phyloP scores from a whole-genome alignment of 768 basidiomycete genomes.

The Antrodiella citrinella region DNA sequence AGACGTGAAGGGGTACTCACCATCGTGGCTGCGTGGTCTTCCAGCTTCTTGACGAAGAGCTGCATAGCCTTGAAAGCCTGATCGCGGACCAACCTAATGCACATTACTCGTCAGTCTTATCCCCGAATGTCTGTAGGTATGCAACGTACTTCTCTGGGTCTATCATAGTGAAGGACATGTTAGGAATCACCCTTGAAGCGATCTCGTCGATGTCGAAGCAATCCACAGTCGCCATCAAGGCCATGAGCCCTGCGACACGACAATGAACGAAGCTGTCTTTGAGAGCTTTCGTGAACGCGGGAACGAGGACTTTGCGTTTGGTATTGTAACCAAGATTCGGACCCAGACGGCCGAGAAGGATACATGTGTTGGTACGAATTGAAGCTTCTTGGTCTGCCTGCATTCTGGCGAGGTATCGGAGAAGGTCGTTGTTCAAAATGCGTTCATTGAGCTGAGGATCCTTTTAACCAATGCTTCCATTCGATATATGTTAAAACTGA shows the following conservation, averaged over 20 bases:
- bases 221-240: slow-evolving; percentile 90
- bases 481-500: slow-evolving; percentile 18
- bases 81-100: slow-evolving; percentile 88
- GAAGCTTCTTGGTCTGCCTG: slow-evolving; percentile 91
- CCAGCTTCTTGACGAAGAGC: slow-evolving; percentile 77
- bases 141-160: slow-evolving; percentile 84
- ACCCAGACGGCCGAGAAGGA: slow-evolving; percentile 86
- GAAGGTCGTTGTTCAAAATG: slow-evolving; percentile 91
- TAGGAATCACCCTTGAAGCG: slow-evolving; percentile 84
- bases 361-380: slow-evolving; percentile 95
- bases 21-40: slow-evolving; percentile 74
- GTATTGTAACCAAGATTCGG: slow-evolving; percentile 81
- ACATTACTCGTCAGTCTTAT: not conserved
- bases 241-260: slow-evolving; percentile 90
- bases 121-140: no score
- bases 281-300: slow-evolving; percentile 83
- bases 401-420: slow-evolving; percentile 86
- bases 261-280: slow-evolving; percentile 92
- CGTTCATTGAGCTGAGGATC: slow-evolving; percentile 70
- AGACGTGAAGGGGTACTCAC: slow-evolving; percentile 50
- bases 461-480: not conserved
- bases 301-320: slow-evolving; percentile 93
- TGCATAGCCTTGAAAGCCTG: slow-evolving; percentile 94
- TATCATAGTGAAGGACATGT: slow-evolving; percentile 68
- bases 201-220: slow-evolving; percentile 85